A percentile compares a stretch with the other conserved stretches of the same genome.
Conservation (phyloP, 495 filamentous ascomycete genomes). For the Aspergillus biplanus region DNA sequence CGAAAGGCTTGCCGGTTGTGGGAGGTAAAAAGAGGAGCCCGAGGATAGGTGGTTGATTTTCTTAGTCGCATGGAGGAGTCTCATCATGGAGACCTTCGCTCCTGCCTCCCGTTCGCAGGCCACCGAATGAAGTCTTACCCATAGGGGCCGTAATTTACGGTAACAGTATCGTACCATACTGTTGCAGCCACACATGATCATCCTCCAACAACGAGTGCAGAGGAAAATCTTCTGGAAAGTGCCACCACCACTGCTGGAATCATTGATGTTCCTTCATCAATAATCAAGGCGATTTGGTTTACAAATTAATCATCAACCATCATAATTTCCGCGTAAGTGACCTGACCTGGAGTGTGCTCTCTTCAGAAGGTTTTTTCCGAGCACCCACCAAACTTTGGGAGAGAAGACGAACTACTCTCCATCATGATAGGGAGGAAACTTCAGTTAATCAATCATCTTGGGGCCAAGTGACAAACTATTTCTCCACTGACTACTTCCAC, state of each 20-base stretch:
- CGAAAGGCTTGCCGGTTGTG: constrained; percentile 19
- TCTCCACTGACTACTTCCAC: constrained; percentile 2
- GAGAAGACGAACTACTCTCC: constrained; percentile 2
- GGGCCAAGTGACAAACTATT: neutral
- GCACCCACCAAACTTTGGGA: constrained; percentile 3
- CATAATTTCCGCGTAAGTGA: constrained; percentile 4
- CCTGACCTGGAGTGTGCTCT: neutral
- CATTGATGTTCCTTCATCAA: constrained; percentile 9
- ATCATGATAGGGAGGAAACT: neutral
- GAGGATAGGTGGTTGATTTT: constrained; percentile 3
- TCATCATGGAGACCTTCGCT: neutral
- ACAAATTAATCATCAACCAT: neutral
- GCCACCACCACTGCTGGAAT: constrained; percentile 9
- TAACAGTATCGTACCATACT: constrained; percentile 22
- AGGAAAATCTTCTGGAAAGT: constrained; percentile 8
- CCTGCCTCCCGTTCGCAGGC: constrained; percentile 20
- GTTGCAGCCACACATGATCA: constrained; percentile 15
- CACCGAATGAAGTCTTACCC: neutral
- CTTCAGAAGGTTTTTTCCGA: neutral
- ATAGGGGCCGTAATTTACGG: constrained; percentile 10
- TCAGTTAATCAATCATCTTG: neutral
- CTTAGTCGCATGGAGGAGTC: neutral
- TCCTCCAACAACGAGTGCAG: neutral
- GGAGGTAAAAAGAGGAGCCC: constrained; percentile 14
- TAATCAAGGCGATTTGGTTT: neutral